Conservation (phyloP, 2,329 filamentous ascomycete species). For the Bipolaris bicolor region DNA sequence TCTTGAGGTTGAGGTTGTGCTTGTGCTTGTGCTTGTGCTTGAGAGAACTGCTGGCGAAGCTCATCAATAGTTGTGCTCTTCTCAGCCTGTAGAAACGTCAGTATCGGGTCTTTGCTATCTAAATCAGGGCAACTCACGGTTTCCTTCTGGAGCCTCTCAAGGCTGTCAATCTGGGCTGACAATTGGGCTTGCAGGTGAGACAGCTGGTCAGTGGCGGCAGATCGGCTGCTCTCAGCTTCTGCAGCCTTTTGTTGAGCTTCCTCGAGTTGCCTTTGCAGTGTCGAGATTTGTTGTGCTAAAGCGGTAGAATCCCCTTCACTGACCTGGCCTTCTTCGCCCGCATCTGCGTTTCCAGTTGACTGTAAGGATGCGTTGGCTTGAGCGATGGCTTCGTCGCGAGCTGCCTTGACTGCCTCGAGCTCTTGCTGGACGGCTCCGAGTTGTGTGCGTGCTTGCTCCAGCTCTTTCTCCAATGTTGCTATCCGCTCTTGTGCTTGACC, state of each 20-base stretch:
- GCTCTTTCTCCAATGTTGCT: conserved; percentile 56
- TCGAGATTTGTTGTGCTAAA: conserved; percentile 41
- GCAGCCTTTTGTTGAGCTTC: conserved; percentile 37
- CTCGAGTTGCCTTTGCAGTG: conserved; percentile 45
- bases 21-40: conserved; percentile 28
- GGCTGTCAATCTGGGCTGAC: conserved; percentile 64
- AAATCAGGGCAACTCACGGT: conserved; percentile 44
- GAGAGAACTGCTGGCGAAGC: conserved; percentile 42
- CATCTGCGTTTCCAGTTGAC: conserved; percentile 38
- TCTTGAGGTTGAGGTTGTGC: conserved; percentile 28
- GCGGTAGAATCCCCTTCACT: conserved; percentile 40
- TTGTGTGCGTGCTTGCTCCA: conserved; percentile 28
- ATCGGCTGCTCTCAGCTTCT: conserved; percentile 46
- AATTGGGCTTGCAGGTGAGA: conserved; percentile 47
- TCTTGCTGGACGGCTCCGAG: conserved; percentile 43
- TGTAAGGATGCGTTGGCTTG: conserved; percentile 52
- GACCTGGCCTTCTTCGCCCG: conserved; percentile 57
- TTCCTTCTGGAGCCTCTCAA: conserved; percentile 69
- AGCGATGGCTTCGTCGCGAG: conserved; percentile 67
- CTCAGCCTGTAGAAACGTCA: conserved; percentile 41
- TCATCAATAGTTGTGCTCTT: conserved; percentile 49
- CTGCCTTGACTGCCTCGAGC: conserved; percentile 65
- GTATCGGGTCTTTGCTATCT: background rate
- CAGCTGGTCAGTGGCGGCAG: conserved; percentile 47
- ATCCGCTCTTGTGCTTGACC: conserved; percentile 61